Evolutionary conservation across 2,329 filamentous ascomycete genomes (phyloP), one percentile per base, ranked within the genome.

Genomic region (Fusarium cicatricum): DNA sequence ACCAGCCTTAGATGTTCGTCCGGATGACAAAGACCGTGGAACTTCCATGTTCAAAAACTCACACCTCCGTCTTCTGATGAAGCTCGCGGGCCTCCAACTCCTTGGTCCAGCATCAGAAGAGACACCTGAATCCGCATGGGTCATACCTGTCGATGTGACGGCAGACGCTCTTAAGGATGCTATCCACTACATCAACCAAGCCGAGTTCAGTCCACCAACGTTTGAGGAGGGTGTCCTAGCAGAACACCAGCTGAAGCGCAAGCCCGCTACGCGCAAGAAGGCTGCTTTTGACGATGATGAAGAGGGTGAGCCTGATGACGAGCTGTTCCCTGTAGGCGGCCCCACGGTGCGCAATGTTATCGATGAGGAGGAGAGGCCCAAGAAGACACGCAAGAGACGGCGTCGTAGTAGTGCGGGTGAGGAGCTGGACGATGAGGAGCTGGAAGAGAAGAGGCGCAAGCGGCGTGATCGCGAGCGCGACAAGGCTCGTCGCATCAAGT

Each of bases 41-140:
- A 83, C 82, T 17, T 89, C 91, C 21, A 87, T 97, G 75, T 96
- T 96, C 79, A 96, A 92, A 71, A 96, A 98, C 73, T 88, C 90
- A 10, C 89, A 94, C 68, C 82, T 98, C 2, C 89, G 93, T 29
- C 85, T 98, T 2, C 83, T 99, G 4, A 89, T 98, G 84, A 88
- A 82, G 2, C 81, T 95, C 0, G 80, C 89, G 15, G 90, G 90
- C 1, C 85, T 96, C 58, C 82, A 89, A 67, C 82, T 88, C 4
- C 73, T 82, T 9, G 74, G 76, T 0, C 78, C 80, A 1, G 74
- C 73, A 0, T 67, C 80, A 4, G 88, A 92, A 36, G 91, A 96
- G 69, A 88, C 90, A 4, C 82, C 84, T 1, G 90, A 94, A 53
- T 88, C 90, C 2, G 79, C 82, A 1, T 98, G 95, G 95, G 77